Base-by-base conservation (phyloP, 176 grass and related monocot genomes). In the Oryza meyeriana region DNA sequence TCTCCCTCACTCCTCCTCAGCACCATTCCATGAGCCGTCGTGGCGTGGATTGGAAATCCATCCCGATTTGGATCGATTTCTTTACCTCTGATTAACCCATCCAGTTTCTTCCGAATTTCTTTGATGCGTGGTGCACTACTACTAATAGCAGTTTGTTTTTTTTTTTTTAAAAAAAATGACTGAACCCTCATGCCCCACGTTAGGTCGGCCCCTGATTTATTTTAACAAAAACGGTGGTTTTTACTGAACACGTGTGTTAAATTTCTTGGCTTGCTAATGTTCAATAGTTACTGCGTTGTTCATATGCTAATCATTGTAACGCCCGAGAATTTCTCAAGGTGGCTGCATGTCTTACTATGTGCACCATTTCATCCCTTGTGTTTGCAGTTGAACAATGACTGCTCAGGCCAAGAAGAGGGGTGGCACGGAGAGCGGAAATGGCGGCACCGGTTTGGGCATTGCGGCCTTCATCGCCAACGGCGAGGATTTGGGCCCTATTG, bases 401-500 rank as follows among this genome's bases (percentile, higher is more conserved):
- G 87, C 91, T 31, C 78, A 78, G 78, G 44, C 89, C 28, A 97
- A 97, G 89, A 97, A 85, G 64, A 81, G 86, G 76, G 57, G 69
- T 24, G n/a, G 78, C 0, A 28, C 22, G 44, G 94, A 97, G 78
- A 92, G 89, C 78, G 94, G 90, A 48, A 83, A 94, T 70, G 87
- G 38, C 3, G 75, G 80, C 30, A 66, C 81, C 5, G 89, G 83
- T 24, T 52, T 40, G 8, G 84, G 80, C 25, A 81, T 97, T 14
- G 90, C 83, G 11, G 71, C 83, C 57, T 81, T 89, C 58, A 84
- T 91, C 10, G 86, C 86, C 64, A 97, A 93, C 66, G 75, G 85
- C 39, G 91, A 93, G 75, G 91, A 93, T 62, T 61, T 97, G 50
- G 91, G 94, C 17, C 91, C 86, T 4, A 76, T 93, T 58, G 73